Evolutionary conservation across 805 yeast species (phyloP), one percentile per base, ranked within the genome.

Genomic region (Candida ficus): DNA sequence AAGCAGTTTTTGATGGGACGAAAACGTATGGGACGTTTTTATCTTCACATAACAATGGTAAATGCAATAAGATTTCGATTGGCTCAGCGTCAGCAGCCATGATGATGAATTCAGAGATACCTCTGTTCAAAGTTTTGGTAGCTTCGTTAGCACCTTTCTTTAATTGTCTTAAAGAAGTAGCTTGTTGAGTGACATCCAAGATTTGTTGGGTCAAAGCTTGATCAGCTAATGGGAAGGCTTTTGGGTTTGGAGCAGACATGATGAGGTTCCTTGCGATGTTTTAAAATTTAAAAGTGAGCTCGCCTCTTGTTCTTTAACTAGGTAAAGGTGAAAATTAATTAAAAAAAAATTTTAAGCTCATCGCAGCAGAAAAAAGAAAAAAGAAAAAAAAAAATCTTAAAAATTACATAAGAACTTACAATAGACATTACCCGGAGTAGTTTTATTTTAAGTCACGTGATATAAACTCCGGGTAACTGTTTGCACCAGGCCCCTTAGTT

Each of bases 31-130:
- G 97, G 54, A 93, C 99, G 76, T 93, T 93, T 79, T 93, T 93
- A 73, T 93, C 99, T 75, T 93, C 99, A 71, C 99, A 93, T 60
- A 93, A 76, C 60, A 93, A 78, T 38, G 99, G 99, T 67, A 93
- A 78, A 67, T 93, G 99, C 70, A 93, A 80, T 63, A 93, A 81
- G 68, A 93, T 91, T 75, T 93, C 99, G 63, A 93, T 90, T 60
- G 99, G 99, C 72, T 90, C 96, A 60, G 99, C 89, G 66, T 93
- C 99, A 58, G 99, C 99, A 54, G 99, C 99, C 97, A 93, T 88
- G 73, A 91, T 87, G 69, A 91, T 90, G 78, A 91, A 91, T 75
- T 91, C 99, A 60, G 97, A 86, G 62, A 91, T 91, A 82, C 99
- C 99, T 78, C 98, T 86, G 85, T 91, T 91, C 73, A 91, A 79